phyloP scores from a whole-genome alignment of 768 basidiomycete genomes.

The Boletellus sp. region DNA sequence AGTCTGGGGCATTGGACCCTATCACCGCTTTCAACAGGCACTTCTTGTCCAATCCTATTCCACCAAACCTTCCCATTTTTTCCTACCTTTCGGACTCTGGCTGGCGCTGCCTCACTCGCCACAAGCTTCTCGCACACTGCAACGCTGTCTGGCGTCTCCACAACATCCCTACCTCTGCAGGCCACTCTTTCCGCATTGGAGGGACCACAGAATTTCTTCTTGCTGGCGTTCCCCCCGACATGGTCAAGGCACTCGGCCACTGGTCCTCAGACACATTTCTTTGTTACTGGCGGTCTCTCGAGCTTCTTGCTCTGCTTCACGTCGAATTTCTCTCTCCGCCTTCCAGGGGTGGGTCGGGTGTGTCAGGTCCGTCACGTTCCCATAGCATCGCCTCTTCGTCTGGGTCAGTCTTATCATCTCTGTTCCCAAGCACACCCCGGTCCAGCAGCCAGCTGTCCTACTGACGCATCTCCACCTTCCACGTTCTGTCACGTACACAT shows the following conservation, averaged over 20 bases:
- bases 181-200: slow-evolving; percentile 36
- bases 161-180: slow-evolving; percentile 10
- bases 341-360: not conserved
- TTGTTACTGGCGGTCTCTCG: slow-evolving; percentile 27
- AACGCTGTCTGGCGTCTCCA: slow-evolving; percentile 25
- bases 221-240: slow-evolving; percentile 27
- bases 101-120: slow-evolving; percentile 11
- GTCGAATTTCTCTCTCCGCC: not conserved
- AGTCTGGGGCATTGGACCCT: slow-evolving; percentile 20
- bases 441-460: too few species aligned
- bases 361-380: not conserved
- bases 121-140: slow-evolving; percentile 19
- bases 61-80: not conserved
- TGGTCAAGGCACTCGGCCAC: slow-evolving; percentile 28
- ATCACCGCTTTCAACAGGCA: slow-evolving; percentile 14
- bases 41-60: slow-evolving; percentile 2
- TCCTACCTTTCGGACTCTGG: slow-evolving; percentile 2
- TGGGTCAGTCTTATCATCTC: too few species aligned
- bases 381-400: not conserved
- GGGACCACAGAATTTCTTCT: slow-evolving; percentile 31
- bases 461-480: too few species aligned
- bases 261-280: slow-evolving; percentile 37
- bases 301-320: not conserved
- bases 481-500: too few species aligned
- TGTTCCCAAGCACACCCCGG: too few species aligned